Conservation (phyloP, 176 grass and related monocot species). For the Metroxylon sagu region DNA sequence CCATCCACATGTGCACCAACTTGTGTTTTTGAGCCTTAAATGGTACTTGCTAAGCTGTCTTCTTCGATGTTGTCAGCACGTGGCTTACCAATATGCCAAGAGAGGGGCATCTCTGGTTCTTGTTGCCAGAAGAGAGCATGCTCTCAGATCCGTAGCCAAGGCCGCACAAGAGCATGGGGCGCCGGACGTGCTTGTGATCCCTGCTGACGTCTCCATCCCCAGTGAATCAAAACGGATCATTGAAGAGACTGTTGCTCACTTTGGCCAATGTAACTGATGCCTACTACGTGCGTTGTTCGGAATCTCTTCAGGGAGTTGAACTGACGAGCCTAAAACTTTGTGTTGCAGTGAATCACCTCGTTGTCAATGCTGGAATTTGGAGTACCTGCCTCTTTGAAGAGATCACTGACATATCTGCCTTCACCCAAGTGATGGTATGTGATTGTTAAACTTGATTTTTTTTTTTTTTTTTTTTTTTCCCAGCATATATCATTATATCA, state of each 20-base stretch:
- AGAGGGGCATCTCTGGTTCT: slow-evolving; percentile 46
- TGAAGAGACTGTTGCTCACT: slow-evolving; percentile 33
- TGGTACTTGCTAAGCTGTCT: no score
- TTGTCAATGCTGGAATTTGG: slow-evolving; percentile 57
- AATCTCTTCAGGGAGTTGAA: no score
- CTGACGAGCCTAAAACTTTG: neutral
- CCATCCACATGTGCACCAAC: no score
- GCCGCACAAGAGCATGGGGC: slow-evolving; percentile 28
- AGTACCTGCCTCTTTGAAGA: slow-evolving; percentile 44
- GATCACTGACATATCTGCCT: slow-evolving; percentile 36
- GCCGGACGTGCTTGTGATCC: slow-evolving; percentile 36
- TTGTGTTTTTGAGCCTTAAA: no score
- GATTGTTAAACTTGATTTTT: no score
- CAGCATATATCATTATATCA: no score
- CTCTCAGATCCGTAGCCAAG: slow-evolving; percentile 37
- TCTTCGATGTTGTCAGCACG: slow-evolving; percentile 5
- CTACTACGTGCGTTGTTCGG: neutral
- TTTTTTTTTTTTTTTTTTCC: no score
- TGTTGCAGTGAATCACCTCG: slow-evolving; percentile 63
- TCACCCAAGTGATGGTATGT: slow-evolving; percentile 38
- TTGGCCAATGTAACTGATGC: slow-evolving; percentile 26
- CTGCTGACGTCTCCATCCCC: slow-evolving; percentile 33
- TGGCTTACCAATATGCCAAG: slow-evolving; percentile 56
- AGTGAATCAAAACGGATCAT: slow-evolving; percentile 39
- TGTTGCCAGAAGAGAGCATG: slow-evolving; percentile 39